A percentile compares a stretch with the other conserved stretches of the same genome.
These are phyloP conservation scores for Adansonia gregorii DNA, from an alignment of 441 rosid species.

Conservation along the genomic window DNA sequence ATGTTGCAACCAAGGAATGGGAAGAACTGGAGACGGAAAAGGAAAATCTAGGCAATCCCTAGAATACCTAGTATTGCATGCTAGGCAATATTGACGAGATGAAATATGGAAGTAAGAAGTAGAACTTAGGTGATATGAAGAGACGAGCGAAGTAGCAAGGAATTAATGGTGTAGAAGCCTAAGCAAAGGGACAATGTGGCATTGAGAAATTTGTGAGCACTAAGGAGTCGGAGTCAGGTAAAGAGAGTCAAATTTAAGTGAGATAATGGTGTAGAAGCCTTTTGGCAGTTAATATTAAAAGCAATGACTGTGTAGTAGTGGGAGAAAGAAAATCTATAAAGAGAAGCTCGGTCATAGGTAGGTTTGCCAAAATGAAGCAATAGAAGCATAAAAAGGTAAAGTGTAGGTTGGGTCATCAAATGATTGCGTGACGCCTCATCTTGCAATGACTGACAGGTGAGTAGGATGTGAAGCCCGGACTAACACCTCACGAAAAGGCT, in stretches of 20 bases:
- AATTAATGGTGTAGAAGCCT: background rate
- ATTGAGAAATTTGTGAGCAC: background rate
- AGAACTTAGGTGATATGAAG: background rate
- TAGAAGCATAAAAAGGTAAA: conserved; percentile 5
- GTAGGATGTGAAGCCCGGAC: background rate
- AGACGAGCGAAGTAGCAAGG: background rate
- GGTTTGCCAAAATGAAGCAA: conserved; percentile 1
- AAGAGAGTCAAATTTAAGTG: background rate
- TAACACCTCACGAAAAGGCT: background rate
- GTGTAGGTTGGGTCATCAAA: background rate
- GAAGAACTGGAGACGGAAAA: background rate
- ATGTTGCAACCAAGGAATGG: background rate
- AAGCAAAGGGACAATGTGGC: background rate
- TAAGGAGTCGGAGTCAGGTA: conserved; percentile 19
- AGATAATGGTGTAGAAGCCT: background rate
- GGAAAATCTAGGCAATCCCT: background rate
- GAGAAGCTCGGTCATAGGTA: background rate
- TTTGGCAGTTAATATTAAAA: background rate
- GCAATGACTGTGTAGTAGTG: background rate
- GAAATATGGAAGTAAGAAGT: background rate
- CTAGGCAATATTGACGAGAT: conserved; percentile 2
- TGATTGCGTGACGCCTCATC: conserved; percentile 2
- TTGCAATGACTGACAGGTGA: background rate
- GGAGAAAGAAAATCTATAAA: background rate
- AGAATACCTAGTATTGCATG: background rate